phyloP scores from a whole-genome alignment of 2,329 filamentous ascomycete genomes.

The Niveomyces coronatus region DNA sequence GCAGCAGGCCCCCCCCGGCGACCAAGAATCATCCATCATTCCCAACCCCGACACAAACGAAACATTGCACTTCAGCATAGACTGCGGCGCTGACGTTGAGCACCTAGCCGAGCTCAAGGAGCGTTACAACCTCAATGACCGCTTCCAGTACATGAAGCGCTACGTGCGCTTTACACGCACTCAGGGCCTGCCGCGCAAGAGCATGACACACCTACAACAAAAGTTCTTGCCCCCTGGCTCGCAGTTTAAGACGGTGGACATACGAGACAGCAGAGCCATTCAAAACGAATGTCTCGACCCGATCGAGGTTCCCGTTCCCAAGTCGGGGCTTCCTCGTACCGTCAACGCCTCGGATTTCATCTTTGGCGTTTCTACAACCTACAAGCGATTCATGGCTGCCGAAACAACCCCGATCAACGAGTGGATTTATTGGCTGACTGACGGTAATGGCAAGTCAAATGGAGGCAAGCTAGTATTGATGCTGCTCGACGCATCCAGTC shows the following conservation, averaged over 20 bases:
- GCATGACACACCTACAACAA: conserved; percentile 39
- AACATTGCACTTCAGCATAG: conserved; percentile 26
- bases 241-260: conserved; percentile 37
- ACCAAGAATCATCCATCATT: conserved; percentile 11
- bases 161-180: conserved; percentile 41
- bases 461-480: conserved; percentile 46
- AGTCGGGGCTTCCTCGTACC: conserved; percentile 37
- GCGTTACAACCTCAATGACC: conserved; percentile 36
- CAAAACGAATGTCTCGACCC: conserved; percentile 37
- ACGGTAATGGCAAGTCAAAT: conserved; percentile 44
- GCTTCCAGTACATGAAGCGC: conserved; percentile 46
- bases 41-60: conserved; percentile 9
- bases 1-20: conserved; percentile 21
- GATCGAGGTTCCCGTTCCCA: conserved; percentile 39
- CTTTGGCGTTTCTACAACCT: conserved; percentile 50
- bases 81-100: conserved; percentile 39
- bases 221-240: conserved; percentile 34
- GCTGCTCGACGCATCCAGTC: conserved; percentile 41
- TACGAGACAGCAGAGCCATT: conserved; percentile 28
- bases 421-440: conserved; percentile 51
- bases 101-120: conserved; percentile 35
- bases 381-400: conserved; percentile 40
- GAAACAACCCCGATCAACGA: conserved; percentile 44
- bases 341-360: conserved; percentile 47
- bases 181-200: conserved; percentile 37